Percentiles rank a stretch among this genome's conserved stretches.
Conservation (phyloP, 2,329 filamentous ascomycete species). For the Davidsoniella neocaledoniae region DNA sequence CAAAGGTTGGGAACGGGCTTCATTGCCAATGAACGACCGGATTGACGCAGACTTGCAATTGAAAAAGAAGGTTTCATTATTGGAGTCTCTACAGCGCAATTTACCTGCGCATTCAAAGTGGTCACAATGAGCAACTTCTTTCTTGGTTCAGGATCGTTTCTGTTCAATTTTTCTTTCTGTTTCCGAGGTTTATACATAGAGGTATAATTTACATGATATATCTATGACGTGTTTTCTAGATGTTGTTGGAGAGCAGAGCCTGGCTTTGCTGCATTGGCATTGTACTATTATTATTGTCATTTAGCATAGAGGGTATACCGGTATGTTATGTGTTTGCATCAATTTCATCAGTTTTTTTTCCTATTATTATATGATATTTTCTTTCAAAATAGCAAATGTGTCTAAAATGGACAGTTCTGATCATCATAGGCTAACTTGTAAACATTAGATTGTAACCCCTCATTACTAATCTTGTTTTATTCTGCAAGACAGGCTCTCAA, state of each 20-base stretch:
- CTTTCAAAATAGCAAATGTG: no score
- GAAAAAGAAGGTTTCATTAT: slow-evolving; percentile 10
- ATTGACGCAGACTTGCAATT: not conserved
- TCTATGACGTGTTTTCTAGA: not conserved
- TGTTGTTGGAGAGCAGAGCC: not conserved
- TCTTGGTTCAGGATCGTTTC: not conserved
- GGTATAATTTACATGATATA: not conserved
- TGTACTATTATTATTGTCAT: not conserved
- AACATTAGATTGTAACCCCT: no score
- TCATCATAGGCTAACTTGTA: no score
- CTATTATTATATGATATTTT: no score
- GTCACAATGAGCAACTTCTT: not conserved
- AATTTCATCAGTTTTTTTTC: no score
- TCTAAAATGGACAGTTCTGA: no score
- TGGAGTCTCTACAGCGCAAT: slow-evolving; percentile 8
- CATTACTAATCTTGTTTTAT: no score
- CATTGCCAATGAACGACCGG: not conserved
- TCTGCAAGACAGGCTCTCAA: no score
- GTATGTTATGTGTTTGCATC: no score
- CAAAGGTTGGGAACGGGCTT: slow-evolving; percentile 1
- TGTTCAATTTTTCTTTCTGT: no score
- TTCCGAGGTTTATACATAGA: not conserved
- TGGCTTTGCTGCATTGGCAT: not conserved
- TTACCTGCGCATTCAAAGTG: not conserved
- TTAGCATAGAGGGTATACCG: no score